Conservation (phyloP, 768 basidiomycete species). For the Hortiboletus flavorubellus region DNA sequence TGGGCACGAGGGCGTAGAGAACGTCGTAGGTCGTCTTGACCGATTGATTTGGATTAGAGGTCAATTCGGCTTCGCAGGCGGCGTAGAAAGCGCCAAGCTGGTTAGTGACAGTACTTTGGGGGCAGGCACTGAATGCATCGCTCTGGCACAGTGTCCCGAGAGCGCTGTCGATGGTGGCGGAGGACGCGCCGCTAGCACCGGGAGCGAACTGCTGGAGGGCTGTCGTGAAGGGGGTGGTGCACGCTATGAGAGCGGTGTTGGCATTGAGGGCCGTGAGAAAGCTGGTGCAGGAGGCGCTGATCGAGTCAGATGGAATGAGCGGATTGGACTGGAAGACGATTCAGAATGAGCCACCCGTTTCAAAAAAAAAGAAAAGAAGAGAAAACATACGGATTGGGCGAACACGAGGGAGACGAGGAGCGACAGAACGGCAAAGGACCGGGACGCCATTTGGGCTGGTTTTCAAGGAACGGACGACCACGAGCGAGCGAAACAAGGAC, state of each 20-base stretch:
- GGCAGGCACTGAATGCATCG: conserved; percentile 47
- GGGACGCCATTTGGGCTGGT: conserved; percentile 40
- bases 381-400: conserved; percentile 33
- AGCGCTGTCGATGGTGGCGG: conserved; percentile 46
- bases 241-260: conserved; percentile 53
- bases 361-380: too few species aligned
- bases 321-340: conserved; percentile 35
- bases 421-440: conserved; percentile 51
- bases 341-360: conserved; percentile 5
- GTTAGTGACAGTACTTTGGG: conserved; percentile 52
- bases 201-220: conserved; percentile 57
- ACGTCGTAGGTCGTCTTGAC: conserved; percentile 75
- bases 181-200: conserved; percentile 36
- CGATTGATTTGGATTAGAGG: conserved; percentile 39
- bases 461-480: conserved; percentile 31
- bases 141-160: conserved; percentile 55
- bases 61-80: conserved; percentile 71
- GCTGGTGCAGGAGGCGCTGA: conserved; percentile 49
- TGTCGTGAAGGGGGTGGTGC: conserved; percentile 58
- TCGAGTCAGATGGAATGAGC: conserved; percentile 60
- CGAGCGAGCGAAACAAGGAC: not conserved
- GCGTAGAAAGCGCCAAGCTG: conserved; percentile 68
- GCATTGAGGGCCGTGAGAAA: conserved; percentile 66
- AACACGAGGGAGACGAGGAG: conserved; percentile 47
- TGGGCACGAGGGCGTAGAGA: conserved; percentile 67